A percentile compares a stretch with the other conserved stretches of the same genome.
phyloP scores from a whole-genome alignment of 495 filamentous ascomycete genomes.

The Daldinia childiae region DNA sequence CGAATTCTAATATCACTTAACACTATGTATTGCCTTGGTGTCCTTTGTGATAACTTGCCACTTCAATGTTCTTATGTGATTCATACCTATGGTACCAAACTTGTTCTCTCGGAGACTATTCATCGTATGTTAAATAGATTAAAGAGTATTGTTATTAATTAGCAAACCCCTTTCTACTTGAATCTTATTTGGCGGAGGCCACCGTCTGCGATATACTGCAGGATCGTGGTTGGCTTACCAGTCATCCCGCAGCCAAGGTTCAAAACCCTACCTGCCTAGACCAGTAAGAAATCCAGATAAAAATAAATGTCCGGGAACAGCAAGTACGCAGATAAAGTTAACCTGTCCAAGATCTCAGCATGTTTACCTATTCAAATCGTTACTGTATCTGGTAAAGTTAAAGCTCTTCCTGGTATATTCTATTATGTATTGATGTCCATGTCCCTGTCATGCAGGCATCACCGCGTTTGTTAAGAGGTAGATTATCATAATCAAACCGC shows the following conservation, averaged over 20 bases:
- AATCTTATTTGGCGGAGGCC: constrained; percentile 16
- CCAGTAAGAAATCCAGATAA: constrained; percentile 22
- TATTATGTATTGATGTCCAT: background rate
- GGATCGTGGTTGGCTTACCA: constrained; percentile 17
- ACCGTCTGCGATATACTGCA: constrained; percentile 2
- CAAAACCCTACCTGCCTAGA: background rate
- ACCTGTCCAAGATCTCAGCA: background rate
- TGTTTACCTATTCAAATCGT: background rate
- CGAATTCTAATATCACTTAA: background rate
- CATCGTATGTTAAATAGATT: constrained; percentile 33
- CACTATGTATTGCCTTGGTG: background rate
- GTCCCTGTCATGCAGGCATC: too few species aligned
- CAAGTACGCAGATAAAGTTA: background rate
- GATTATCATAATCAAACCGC: background rate
- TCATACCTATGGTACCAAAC: background rate
- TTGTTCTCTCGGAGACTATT: background rate
- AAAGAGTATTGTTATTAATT: constrained; percentile 10
- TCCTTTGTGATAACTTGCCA: background rate
- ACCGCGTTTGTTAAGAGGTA: background rate
- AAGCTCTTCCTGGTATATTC: background rate
- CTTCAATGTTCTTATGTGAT: background rate
- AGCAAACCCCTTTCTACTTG: background rate
- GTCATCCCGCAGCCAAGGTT: constrained; percentile 21
- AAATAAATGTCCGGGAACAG: constrained; percentile 27
- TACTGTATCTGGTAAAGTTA: constrained; percentile 2